These are phyloP conservation scores for Schizothecium vesticola DNA, from an alignment of 495 filamentous ascomycete genomes.

Conservation along the genomic window DNA sequence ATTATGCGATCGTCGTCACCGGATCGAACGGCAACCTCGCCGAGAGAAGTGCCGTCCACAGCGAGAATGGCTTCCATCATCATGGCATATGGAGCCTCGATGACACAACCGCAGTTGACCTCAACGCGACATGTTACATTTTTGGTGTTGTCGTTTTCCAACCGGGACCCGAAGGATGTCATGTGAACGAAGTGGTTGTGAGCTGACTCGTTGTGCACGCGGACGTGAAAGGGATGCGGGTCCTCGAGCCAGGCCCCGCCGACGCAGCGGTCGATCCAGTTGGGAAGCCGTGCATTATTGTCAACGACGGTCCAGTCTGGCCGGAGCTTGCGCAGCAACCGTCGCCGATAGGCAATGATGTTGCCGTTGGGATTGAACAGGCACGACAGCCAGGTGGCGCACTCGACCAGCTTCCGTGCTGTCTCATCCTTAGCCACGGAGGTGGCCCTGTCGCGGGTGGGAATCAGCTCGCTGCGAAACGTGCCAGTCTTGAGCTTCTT, in stretches of 20 bases:
- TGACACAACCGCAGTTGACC: constrained; percentile 22
- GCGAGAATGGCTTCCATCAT: constrained; percentile 22
- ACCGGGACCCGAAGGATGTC: constrained; percentile 15
- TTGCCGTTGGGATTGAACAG: constrained; percentile 14
- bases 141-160: constrained; percentile 16
- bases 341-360: constrained; percentile 12
- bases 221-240: neutral
- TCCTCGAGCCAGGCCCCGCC: constrained; percentile 16
- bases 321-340: constrained; percentile 16
- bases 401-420: constrained; percentile 20
- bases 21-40: constrained; percentile 4
- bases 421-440: constrained; percentile 20
- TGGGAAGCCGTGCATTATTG: constrained; percentile 15
- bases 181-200: constrained; percentile 15
- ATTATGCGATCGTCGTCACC: constrained; percentile 17
- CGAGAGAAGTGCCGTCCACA: constrained; percentile 17
- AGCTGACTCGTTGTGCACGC: constrained; percentile 16
- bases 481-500: constrained; percentile 17
- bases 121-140: constrained; percentile 16
- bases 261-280: constrained; percentile 21
- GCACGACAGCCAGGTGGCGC: constrained; percentile 18
- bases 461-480: constrained; percentile 20
- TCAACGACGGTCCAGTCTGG: constrained; percentile 11
- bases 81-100: constrained; percentile 18
- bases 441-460: neutral